Base-by-base conservation (phyloP, 2,329 filamentous ascomycete genomes). In the Penicillium polonicum region DNA sequence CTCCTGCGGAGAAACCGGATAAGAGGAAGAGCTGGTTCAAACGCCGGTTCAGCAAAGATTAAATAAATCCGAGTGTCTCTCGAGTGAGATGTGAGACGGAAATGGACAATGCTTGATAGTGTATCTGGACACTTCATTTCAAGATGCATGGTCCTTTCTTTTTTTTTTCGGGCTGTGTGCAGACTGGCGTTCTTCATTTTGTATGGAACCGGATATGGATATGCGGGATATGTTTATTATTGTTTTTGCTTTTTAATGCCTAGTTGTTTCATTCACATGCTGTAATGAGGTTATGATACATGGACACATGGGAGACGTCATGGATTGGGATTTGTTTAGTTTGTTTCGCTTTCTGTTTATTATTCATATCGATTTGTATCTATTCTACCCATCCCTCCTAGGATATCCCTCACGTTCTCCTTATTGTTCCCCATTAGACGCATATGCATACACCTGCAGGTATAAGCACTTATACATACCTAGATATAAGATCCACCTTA, bases 1-100 rank as follows among this genome's bases (percentile, higher is more conserved):
- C 42, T n/a, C 2, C 23, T 23, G 23, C 7, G 2, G 36, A 21
- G 12, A 52, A 51, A 19, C 21, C 21, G 54, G 88, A 92, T 60
- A 96, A 96, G 82, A 83, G 90, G 63, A 92, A 92, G 82, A 94
- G 92, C 72, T 96, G 92, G 91, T 87, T 97, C 68, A 86, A 89
- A 70, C 85, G 87, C 67, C 83, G 87, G 55, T 94, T 96, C 74
- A 94, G 92, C 82, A 75, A 79, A 55, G 65, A 66, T 46, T 73
- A 66, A 55, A 39, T 74, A 65, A 53, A 45, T 5, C 41, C 10
- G 21, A 33, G 2, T 17, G 15, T 19, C 21, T 19, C 21, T 29
- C 17, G 15, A 10, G 27, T 31, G 38, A 33, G 19, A 29, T 36
- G 38, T 42, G 19, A 33, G 29, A 52, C 29, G 8, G 8, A 45